Evolutionary conservation across 1,139 yeast species (phyloP).

Genomic region (Magnusiomyces paraingens): DNA sequence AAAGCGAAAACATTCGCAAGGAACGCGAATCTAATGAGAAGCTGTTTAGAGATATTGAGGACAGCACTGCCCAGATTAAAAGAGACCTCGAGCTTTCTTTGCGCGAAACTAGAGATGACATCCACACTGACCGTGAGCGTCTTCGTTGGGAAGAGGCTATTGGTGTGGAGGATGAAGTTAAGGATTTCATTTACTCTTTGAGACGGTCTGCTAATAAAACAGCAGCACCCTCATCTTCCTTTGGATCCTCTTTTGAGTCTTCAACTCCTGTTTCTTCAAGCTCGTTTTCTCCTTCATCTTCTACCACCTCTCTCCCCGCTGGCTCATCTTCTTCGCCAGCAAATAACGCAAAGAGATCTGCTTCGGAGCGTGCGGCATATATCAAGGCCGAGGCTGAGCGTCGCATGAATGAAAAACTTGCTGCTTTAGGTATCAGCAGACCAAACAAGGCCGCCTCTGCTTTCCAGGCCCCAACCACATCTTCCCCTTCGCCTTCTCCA

Average conservation of each 20-base stretch:
- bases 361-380: slow-evolving; percentile 68
- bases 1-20: slow-evolving; percentile 45
- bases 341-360: slow-evolving; percentile 24
- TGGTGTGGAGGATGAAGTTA: slow-evolving; percentile 66
- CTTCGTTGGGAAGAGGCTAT: slow-evolving; percentile 82
- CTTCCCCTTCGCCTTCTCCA: slow-evolving; percentile 14
- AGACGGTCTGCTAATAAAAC: slow-evolving; percentile 27
- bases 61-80: slow-evolving; percentile 66
- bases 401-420: slow-evolving; percentile 83
- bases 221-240: slow-evolving; percentile 10
- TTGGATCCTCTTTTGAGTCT: neutral
- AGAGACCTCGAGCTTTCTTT: slow-evolving; percentile 46
- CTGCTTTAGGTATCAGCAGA: slow-evolving; percentile 70
- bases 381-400: slow-evolving; percentile 88
- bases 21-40: slow-evolving; percentile 51
- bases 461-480: slow-evolving; percentile 21
- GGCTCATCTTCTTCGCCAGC: slow-evolving; percentile 19
- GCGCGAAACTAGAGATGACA: slow-evolving; percentile 32
- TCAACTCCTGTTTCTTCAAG: slow-evolving; percentile 4
- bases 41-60: slow-evolving; percentile 59
- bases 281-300: slow-evolving; percentile 5
- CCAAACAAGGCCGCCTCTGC: slow-evolving; percentile 24
- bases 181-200: slow-evolving; percentile 54
- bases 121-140: slow-evolving; percentile 46
- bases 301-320: slow-evolving; percentile 15